phyloP scores from a whole-genome alignment of 495 filamentous ascomycete species.

The Aspergillus homomorphus region DNA sequence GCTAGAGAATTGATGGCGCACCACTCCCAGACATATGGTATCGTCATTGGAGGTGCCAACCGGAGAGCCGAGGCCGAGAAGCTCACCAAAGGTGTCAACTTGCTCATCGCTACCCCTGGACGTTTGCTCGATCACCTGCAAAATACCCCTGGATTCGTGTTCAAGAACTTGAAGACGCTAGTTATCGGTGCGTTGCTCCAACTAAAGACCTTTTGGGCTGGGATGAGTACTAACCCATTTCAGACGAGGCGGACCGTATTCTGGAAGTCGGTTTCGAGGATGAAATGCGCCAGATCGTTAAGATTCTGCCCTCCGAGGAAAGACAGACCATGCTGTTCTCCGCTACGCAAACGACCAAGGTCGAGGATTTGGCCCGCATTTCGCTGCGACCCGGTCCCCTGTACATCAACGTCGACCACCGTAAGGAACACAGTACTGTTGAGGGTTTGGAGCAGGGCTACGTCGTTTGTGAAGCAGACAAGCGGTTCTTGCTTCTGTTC shows the following conservation, averaged over 20 bases:
- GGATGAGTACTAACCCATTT: conserved; percentile 27
- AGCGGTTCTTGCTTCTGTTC: conserved; percentile 91
- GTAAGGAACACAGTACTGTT: conserved; percentile 79
- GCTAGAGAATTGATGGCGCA: conserved; percentile 85
- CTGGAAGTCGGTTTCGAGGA: conserved; percentile 98
- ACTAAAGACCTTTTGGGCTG: not conserved
- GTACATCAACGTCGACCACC: conserved; percentile 90
- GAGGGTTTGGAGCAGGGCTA: conserved; percentile 94
- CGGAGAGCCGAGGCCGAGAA: conserved; percentile 90
- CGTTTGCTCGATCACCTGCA: conserved; percentile 91
- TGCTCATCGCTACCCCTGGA: conserved; percentile 90
- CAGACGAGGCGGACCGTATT: conserved; percentile 89
- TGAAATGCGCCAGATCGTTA: conserved; percentile 95
- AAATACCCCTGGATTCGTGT: conserved; percentile 87
- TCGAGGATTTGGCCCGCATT: conserved; percentile 92
- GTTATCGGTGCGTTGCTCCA: conserved; percentile 36
- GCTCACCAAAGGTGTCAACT: conserved; percentile 87
- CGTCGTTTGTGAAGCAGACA: conserved; percentile 86
- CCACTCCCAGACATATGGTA: conserved; percentile 91
- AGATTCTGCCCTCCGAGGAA: conserved; percentile 85
- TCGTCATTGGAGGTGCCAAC: conserved; percentile 95
- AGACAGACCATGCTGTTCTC: conserved; percentile 97
- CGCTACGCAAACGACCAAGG: conserved; percentile 96
- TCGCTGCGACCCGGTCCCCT: conserved; percentile 87
- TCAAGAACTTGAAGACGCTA: conserved; percentile 85